Percentiles rank a stretch among this genome's conserved stretches.
phyloP scores from a whole-genome alignment of 2,329 filamentous ascomycete species.

The Cordyceps cateniannulata region DNA sequence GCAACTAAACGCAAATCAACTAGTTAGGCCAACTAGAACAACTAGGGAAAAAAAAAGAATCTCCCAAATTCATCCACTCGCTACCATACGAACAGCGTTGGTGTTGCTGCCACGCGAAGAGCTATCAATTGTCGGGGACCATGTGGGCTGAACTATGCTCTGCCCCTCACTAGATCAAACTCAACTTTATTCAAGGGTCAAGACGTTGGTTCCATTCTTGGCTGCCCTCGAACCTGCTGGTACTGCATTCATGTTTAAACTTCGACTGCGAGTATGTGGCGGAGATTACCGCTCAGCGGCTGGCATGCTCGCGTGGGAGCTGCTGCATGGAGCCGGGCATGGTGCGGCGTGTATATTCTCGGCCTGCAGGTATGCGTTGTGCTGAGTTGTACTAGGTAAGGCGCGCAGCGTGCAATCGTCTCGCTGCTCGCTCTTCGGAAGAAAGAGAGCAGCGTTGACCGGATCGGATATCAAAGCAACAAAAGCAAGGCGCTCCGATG shows the following conservation, averaged over 20 bases:
- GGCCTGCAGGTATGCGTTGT: background rate
- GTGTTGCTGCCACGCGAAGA: background rate
- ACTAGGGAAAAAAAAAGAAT: background rate
- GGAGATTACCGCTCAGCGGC: background rate
- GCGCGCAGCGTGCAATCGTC: too few relatives aligned
- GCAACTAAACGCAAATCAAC: background rate
- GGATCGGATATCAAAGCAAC: constrained; percentile 5
- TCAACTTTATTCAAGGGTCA: background rate
- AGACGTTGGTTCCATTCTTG: background rate
- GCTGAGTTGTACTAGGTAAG: too few relatives aligned
- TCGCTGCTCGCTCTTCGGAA: too few relatives aligned
- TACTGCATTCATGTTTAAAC: background rate
- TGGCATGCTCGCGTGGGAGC: constrained; percentile 2
- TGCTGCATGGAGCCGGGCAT: background rate
- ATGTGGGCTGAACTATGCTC: background rate
- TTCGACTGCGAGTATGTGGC: background rate
- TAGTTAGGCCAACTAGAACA: background rate
- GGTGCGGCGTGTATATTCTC: background rate
- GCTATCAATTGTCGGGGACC: background rate
- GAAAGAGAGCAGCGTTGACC: too few relatives aligned
- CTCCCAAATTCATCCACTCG: background rate
- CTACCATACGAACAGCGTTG: background rate
- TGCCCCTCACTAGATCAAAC: constrained; percentile 5
- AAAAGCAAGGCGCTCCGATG: background rate
- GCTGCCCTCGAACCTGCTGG: background rate